A percentile compares a stretch with the other conserved stretches of the same genome.
Conservation (phyloP, 306 rosid species). For the Lotus japonicus region DNA sequence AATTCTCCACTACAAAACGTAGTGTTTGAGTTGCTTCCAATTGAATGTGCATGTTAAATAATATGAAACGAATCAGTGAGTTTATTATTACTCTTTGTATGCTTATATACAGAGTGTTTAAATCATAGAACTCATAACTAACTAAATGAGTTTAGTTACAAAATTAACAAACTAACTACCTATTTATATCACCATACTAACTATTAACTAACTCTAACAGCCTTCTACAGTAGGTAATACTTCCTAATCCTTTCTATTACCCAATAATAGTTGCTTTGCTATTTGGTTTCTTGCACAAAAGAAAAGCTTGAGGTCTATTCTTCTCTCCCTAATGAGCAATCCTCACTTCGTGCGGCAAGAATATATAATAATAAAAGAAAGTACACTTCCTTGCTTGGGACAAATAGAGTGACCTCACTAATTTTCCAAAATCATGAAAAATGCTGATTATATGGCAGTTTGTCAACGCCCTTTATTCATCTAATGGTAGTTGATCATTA, state of each 20-base stretch:
- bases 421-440: not conserved
- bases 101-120: no score
- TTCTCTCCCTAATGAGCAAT: not conserved
- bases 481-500: slow-evolving; percentile 26
- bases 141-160: no score
- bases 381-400: not conserved
- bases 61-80: no score
- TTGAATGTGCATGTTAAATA: no score
- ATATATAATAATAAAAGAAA: not conserved
- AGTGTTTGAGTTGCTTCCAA: no score
- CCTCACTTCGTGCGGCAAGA: not conserved
- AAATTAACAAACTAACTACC: no score
- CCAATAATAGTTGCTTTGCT: not conserved
- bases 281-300: not conserved
- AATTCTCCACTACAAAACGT: no score
- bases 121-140: no score
- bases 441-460: not conserved
- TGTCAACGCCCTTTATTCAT: not conserved
- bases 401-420: not conserved
- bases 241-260: not conserved
- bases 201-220: no score
- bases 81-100: no score
- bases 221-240: no score
- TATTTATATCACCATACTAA: no score
- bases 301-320: not conserved